Evolutionary conservation across 345 rosid species (phyloP), one percentile per base, ranked within the genome.

Genomic region (Rhodamnia rubescens): DNA sequence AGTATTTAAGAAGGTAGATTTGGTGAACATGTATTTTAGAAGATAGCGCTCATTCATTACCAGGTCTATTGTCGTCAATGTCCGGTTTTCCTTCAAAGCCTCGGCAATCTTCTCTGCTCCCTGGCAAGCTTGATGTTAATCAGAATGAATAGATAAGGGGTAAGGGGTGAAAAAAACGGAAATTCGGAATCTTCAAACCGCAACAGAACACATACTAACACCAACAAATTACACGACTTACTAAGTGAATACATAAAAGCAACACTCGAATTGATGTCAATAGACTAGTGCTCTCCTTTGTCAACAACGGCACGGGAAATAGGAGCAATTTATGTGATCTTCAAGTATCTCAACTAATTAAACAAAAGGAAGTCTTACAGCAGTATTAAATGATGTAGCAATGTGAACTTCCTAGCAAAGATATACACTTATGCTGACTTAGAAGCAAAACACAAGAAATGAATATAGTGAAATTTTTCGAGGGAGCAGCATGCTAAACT

Each of bases 51-150:
- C 53, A 74, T 42, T 78, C 85, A 95, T 90, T 88, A 97, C 98
- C 94, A 97, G 85, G 91, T 97, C 99, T 86, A 95, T 89, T 85
- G 95, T 94, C 84, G 94, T 87, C 83, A 95, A 57, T 6, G 95
- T 89, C 22, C 93, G 94, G 90, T 95, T 95, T 86, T 93, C 92
- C 94, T 94, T 95, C 91, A 97, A 89, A 86, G 97, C 98, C 86
- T 91, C 92, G n/a, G 98, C 98, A 87, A 97, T 89, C 87, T 90
- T 92, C 86, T 90, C 96, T 83, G 98, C 96, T 85, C 99, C 99
- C 99, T 97, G 90, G 88, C 83, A 88, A 81, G 86, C 84, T 85
- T 74, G 54, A 84, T 74, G 47, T 57, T 50, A 44, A 59, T 61
- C 11, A 81, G 54, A 16, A 55, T 27, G 53, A 51, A 82, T 51